Percentiles rank a stretch among this genome's conserved stretches.
Evolutionary conservation across 164 flowering plant species (phyloP).

Genomic region (Cinnamomum chago): DNA sequence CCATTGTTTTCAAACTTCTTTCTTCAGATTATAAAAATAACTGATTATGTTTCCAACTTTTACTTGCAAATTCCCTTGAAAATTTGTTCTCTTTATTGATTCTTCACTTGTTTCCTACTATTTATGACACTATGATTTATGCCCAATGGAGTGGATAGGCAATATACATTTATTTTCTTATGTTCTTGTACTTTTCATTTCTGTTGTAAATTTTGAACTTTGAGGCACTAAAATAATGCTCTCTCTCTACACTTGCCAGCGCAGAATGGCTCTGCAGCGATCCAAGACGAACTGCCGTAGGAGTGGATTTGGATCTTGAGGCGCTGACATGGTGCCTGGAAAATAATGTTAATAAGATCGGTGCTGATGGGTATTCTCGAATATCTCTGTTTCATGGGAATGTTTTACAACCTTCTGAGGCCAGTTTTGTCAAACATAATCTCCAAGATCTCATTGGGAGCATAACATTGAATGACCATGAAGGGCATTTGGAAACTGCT

Average conservation of each 20-base stretch:
- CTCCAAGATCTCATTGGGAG: slow-evolving; percentile 31
- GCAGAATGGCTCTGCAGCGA: slow-evolving; percentile 85
- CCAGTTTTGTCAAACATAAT: slow-evolving; percentile 40
- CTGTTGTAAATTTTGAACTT: slow-evolving; percentile 1
- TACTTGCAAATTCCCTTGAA: background rate
- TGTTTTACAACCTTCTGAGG: slow-evolving; percentile 72
- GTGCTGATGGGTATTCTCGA: slow-evolving; percentile 65
- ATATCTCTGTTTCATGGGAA: slow-evolving; percentile 86
- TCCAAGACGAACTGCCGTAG: slow-evolving; percentile 80
- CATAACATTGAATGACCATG: slow-evolving; percentile 26
- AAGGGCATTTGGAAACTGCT: slow-evolving; percentile 16
- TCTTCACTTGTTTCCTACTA: background rate
- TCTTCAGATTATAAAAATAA: background rate
- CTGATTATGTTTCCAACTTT: background rate
- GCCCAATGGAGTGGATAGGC: background rate
- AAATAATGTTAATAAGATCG: slow-evolving; percentile 63
- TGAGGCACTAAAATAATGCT: background rate
- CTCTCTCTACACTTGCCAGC: slow-evolving; percentile 35
- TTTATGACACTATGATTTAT: background rate
- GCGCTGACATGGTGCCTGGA: slow-evolving; percentile 86
- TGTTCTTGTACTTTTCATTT: background rate
- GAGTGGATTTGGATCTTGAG: slow-evolving; percentile 86
- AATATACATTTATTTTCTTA: background rate
- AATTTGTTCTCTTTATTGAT: background rate
- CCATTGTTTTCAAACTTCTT: background rate